Conservation (phyloP, 371 early-diverging fungal species). For the Entomophthora muscae region DNA sequence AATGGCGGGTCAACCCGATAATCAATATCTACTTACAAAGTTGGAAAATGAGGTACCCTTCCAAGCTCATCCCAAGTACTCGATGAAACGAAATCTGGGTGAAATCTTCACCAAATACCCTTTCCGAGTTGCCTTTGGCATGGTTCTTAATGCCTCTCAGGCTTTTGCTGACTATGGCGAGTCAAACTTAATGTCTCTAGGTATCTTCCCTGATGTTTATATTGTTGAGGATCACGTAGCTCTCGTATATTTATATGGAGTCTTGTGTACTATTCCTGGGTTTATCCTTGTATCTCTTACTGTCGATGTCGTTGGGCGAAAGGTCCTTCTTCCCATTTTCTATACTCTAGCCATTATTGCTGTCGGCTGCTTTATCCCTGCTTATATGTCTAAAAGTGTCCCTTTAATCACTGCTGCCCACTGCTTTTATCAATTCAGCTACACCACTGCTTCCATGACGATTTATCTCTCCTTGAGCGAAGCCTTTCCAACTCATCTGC, state of each 20-base stretch:
- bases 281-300: not conserved
- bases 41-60: not conserved
- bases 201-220: not conserved
- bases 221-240: conserved; percentile 7
- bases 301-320: conserved; percentile 10
- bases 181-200: conserved; percentile 9
- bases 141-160: conserved; percentile 10
- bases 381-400: not conserved
- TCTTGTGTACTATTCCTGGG: conserved; percentile 5
- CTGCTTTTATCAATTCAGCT: conserved; percentile 9
- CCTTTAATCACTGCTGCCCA: conserved; percentile 4
- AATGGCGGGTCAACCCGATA: conserved; percentile 3
- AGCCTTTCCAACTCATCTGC: conserved; percentile 11
- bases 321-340: conserved; percentile 5
- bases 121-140: conserved; percentile 6
- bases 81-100: not conserved
- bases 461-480: conserved; percentile 10
- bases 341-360: conserved; percentile 9
- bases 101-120: conserved; percentile 8
- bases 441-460: conserved; percentile 4
- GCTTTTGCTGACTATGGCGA: conserved; percentile 12
- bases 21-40: not conserved
- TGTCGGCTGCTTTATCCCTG: conserved; percentile 6
- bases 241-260: conserved; percentile 6
- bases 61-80: not conserved